Percentiles rank a stretch among this genome's conserved stretches.
phyloP scores from a whole-genome alignment of 345 rosid genomes.

The Eucalyptus curtisii region DNA sequence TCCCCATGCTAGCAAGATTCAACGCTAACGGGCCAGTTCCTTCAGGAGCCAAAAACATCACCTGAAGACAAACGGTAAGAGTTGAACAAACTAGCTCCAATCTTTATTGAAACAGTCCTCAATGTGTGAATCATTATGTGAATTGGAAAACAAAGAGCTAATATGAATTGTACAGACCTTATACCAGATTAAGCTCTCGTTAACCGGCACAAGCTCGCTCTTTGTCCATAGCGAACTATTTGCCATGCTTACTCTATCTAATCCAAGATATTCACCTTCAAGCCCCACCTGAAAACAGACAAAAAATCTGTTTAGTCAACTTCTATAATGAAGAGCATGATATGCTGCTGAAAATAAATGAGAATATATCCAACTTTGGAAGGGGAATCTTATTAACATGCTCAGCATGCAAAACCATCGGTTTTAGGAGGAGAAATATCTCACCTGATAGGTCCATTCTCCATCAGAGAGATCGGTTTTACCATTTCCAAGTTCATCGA shows the following conservation, averaged over 20 bases:
- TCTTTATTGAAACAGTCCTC: background rate
- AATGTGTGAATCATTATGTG: background rate
- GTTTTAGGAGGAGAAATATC: background rate
- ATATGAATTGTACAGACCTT: slow-evolving; percentile 13
- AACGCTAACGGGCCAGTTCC: slow-evolving; percentile 42
- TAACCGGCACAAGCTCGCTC: slow-evolving; percentile 21
- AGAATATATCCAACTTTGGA: background rate
- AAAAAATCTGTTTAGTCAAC: background rate
- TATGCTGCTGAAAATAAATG: background rate
- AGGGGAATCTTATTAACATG: background rate
- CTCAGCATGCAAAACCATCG: background rate
- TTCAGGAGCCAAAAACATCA: slow-evolving; percentile 22
- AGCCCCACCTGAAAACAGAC: slow-evolving; percentile 37
- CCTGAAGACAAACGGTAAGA: background rate
- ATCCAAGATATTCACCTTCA: slow-evolving; percentile 45
- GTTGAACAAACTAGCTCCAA: background rate
- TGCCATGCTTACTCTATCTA: slow-evolving; percentile 19
- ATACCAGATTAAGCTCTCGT: slow-evolving; percentile 51
- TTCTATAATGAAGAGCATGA: background rate
- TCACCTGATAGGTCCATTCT: slow-evolving; percentile 54
- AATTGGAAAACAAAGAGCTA: background rate
- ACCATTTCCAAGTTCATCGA: slow-evolving; percentile 8
- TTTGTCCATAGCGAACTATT: slow-evolving; percentile 43
- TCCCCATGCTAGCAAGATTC: slow-evolving; percentile 54
- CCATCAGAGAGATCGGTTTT: slow-evolving; percentile 19